Base-by-base conservation (phyloP, 2,329 filamentous ascomycete genomes). In the Scleromitrula shiraiana region DNA sequence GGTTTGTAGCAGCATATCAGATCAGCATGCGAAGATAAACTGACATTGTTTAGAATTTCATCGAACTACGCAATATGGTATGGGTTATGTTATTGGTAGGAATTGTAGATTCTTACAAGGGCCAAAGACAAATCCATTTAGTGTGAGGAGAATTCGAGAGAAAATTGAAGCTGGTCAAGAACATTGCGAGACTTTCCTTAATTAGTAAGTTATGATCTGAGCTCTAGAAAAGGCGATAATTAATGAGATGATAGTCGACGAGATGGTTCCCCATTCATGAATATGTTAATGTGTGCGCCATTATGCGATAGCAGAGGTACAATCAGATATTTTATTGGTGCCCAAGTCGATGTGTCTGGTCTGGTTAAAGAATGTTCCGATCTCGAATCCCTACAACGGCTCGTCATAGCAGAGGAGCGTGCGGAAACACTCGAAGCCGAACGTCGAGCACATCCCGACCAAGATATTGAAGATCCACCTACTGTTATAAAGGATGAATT, bases 81-180 rank as follows among this genome's bases (percentile, higher is more conserved):
- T 85, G 67, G 75, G 73, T 48, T 87, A 89, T 60, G 77, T 81
- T 3, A 76, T 90, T 15, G 85, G 85, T 0, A 78, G 83, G 26
- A 90, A 90, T 54, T 89, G 85, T 57, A 78, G 85, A 7, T 89
- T 90, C 58, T 73, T 90, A 2, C 85, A 89, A 62, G 85, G 86
- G 0, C 84, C 84, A 0, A 77, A 76, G 57, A 88, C 85, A 5
- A 83, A 83, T 54, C 71, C 70, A 0, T 73, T 75, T 52, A 84
- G 80, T 42, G 71, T 85, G 0, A 66, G 71, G 46, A 72, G 86
- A 45, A 69, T 90, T 9, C 71, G 75, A 26, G 75, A 83, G 33
- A 80, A 79, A 23, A 66, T 84, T 9, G 64, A 70, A 7, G 75
- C 72, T 1, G 82, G 82, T n/a, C 74, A 77, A 55, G 85, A 89